Percentiles rank a stretch among this genome's conserved stretches.
Evolutionary conservation across 352 stramenopile genomes (phyloP).

Genomic region (Aphanomyces euteiches): DNA sequence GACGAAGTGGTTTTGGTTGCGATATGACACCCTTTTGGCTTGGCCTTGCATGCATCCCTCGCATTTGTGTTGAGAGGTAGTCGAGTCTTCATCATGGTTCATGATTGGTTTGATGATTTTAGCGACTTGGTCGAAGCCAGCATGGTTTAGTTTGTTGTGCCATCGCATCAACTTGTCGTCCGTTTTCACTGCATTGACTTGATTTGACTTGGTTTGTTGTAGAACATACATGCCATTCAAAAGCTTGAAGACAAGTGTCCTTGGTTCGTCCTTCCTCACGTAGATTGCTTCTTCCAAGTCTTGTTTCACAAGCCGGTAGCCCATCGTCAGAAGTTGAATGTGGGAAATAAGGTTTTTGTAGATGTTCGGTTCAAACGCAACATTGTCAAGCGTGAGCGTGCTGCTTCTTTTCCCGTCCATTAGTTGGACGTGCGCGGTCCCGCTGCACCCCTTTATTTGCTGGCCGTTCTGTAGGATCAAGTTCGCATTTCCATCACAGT

Average conservation of each 20-base stretch:
- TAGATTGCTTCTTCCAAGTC: neutral
- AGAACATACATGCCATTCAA: neutral
- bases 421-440: neutral
- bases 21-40: neutral
- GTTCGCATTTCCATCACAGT: too few relatives aligned
- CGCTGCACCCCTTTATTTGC: too few relatives aligned
- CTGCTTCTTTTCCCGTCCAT: neutral
- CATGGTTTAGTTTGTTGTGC: neutral
- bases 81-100: too few relatives aligned
- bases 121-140: neutral
- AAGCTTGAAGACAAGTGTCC: neutral
- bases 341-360: neutral
- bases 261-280: neutral
- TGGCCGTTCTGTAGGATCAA: too few relatives aligned
- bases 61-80: neutral
- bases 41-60: neutral
- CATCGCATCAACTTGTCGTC: neutral
- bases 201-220: neutral
- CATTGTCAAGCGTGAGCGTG: neutral
- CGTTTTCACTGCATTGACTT: neutral
- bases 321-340: neutral
- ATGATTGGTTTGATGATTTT: neutral
- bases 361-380: slow-evolving; percentile 2
- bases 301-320: neutral
- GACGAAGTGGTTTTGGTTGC: neutral